Base-by-base conservation (phyloP, 2,329 filamentous ascomycete species). In the Penicillium hesseltinei region DNA sequence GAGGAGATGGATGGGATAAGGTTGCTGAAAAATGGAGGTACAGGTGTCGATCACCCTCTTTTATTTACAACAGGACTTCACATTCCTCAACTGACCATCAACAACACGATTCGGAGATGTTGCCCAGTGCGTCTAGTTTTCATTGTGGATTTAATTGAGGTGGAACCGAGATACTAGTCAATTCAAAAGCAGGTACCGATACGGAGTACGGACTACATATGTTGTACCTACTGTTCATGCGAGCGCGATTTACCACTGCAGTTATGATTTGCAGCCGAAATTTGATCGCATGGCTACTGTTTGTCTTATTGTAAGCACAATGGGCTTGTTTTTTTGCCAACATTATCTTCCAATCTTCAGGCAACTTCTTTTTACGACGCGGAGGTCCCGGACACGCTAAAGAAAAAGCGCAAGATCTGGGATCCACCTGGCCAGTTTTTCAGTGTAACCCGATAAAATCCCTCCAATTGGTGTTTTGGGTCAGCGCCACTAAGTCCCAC, bases 21-120 rank as follows among this genome's bases (percentile, higher is more conserved):
- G 21, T 51, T 40, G 48, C 21, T 9, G 8, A 35, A 44, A 46
- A 55, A 53, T 49, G 52, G 47, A 46, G 42, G 46, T 7, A 33
- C 31, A 51, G 46, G 53, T 49, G 53, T 47, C 50, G 61, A 62
- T 59, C 51, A 25, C 27, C 39, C n/a, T 42, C 42, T 42, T 36
- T 50, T 45, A 51, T 48, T 25, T 50, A 55, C 35, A 33, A 33
- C 21, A 19, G 29, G 23, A 27, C 23, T 44, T n/a, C 21, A 23
- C n/a, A 29, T 47, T 40, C 46, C n/a, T 52, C 23, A 43, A 39
- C 27, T n/a, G 21, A 21, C 49, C 36, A 29, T 45, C 21, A 6
- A 46, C 23, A 7, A 23, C 17, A 23, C 19, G 7, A 42, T 13
- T 61, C 67, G 67, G 67, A 66, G 56, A 57, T 65, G 54, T 68